These are phyloP conservation scores for Sarocladium kiliense DNA, from an alignment of 2,329 filamentous ascomycete species.

Conservation along the genomic window DNA sequence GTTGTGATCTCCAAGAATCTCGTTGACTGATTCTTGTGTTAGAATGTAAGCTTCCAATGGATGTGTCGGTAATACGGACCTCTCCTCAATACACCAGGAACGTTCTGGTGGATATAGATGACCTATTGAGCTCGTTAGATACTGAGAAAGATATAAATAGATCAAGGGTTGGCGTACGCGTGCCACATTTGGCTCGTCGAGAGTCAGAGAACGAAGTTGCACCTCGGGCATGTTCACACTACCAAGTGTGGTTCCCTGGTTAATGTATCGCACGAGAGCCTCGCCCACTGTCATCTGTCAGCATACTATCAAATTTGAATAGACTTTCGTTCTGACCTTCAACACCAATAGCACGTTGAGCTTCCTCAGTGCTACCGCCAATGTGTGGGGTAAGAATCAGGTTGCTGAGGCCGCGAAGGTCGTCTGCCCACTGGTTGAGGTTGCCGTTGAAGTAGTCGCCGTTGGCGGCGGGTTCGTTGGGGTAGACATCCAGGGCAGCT, in stretches of 20 bases:
- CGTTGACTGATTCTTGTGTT: conserved; percentile 60
- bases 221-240: conserved; percentile 98
- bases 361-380: conserved; percentile 95
- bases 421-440: conserved; percentile 80
- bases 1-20: conserved; percentile 90
- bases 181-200: conserved; percentile 84
- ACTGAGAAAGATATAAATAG: background rate
- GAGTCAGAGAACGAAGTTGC: conserved; percentile 78
- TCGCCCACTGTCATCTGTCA: conserved; percentile 57
- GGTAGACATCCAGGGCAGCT: conserved; percentile 94
- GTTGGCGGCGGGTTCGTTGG: conserved; percentile 87
- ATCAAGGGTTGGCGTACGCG: conserved; percentile 45
- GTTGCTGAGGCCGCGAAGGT: conserved; percentile 81
- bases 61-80: conserved; percentile 37
- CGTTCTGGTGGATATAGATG: conserved; percentile 95
- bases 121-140: conserved; percentile 40
- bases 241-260: conserved; percentile 84
- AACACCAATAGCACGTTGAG: conserved; percentile 89
- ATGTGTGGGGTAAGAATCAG: conserved; percentile 96
- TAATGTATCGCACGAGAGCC: conserved; percentile 88
- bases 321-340: conserved; percentile 48
- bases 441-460: conserved; percentile 88
- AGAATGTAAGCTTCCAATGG: background rate
- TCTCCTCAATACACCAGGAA: conserved; percentile 88
- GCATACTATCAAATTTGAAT: conserved; percentile 4